Evolutionary conservation across 1,284 basidiomycete species (phyloP).

Genomic region (Ganoderma meredithae): DNA sequence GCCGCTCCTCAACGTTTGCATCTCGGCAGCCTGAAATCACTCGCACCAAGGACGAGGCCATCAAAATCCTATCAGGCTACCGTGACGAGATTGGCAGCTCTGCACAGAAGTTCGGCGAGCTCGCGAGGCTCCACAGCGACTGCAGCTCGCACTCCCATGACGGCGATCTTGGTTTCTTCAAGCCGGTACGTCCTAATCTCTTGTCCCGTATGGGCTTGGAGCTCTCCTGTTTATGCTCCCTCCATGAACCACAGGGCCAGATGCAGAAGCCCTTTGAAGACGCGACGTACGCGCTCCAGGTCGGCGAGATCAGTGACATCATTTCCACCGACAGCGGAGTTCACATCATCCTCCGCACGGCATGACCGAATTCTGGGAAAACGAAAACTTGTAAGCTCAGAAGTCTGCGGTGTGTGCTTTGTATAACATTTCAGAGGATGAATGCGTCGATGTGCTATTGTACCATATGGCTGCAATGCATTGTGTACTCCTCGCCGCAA

Average conservation of each 20-base stretch:
- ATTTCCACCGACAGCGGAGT: conserved; percentile 96
- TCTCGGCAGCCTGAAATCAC: conserved; percentile 77
- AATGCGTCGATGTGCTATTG: background rate
- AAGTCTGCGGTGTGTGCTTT: conserved; percentile 3
- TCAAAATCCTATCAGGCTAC: conserved; percentile 74
- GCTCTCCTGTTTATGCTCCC: background rate
- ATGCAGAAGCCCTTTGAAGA: conserved; percentile 99
- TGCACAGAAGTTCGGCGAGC: conserved; percentile 73
- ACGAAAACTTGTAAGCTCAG: background rate
- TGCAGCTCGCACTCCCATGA: conserved; percentile 84
- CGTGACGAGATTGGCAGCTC: conserved; percentile 67
- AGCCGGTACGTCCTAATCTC: conserved; percentile 44
- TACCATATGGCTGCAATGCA: background rate
- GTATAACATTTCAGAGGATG: background rate
- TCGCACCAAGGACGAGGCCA: conserved; percentile 90
- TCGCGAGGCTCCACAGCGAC: conserved; percentile 83
- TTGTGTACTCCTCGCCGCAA: background rate
- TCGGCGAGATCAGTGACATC: conserved; percentile 88
- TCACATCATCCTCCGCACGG: conserved; percentile 93
- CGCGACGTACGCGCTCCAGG: conserved; percentile 80
- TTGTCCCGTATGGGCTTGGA: background rate
- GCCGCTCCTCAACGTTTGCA: background rate
- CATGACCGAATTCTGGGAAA: conserved; percentile 46
- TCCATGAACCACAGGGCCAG: conserved; percentile 59
- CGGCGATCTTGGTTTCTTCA: conserved; percentile 91